Conservation (phyloP, 208 protist genomes). For the Crithidia bombi region DNA sequence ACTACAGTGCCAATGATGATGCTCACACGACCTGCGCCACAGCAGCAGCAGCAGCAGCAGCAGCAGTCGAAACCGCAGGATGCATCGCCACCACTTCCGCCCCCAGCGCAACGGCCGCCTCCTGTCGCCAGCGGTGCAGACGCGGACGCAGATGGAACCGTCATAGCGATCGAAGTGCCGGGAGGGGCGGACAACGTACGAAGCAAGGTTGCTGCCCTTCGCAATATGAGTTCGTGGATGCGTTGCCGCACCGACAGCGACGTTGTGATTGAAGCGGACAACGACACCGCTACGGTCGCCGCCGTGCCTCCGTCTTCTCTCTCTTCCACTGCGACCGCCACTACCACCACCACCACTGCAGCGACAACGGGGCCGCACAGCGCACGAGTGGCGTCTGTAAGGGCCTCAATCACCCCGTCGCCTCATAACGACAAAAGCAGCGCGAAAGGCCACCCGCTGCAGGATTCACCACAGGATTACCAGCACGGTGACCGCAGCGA, state of each 20-base stretch:
- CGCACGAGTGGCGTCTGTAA: background rate
- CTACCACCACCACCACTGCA: background rate
- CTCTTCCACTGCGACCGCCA: background rate
- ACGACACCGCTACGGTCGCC: background rate
- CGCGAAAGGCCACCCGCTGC: background rate
- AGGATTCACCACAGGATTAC: background rate
- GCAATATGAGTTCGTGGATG: background rate
- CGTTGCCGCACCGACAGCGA: conserved; percentile 1
- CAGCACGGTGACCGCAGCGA: background rate
- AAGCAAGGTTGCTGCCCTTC: background rate
- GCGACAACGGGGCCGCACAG: background rate
- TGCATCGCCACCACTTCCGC: background rate
- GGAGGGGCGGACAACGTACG: background rate
- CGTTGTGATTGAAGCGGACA: conserved; percentile 5
- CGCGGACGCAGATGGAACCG: conserved; percentile 7
- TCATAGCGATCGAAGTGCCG: background rate
- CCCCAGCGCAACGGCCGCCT: background rate
- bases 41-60: conserved; percentile 8
- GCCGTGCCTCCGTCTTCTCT: background rate
- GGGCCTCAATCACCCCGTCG: background rate
- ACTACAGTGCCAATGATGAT: conserved; percentile 28
- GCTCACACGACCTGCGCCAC: conserved; percentile 17
- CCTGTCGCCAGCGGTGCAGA: background rate
- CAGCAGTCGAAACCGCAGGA: background rate
- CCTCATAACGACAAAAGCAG: background rate